Conservation (phyloP, 2,329 filamentous ascomycete genomes). For the Monascus ruber region DNA sequence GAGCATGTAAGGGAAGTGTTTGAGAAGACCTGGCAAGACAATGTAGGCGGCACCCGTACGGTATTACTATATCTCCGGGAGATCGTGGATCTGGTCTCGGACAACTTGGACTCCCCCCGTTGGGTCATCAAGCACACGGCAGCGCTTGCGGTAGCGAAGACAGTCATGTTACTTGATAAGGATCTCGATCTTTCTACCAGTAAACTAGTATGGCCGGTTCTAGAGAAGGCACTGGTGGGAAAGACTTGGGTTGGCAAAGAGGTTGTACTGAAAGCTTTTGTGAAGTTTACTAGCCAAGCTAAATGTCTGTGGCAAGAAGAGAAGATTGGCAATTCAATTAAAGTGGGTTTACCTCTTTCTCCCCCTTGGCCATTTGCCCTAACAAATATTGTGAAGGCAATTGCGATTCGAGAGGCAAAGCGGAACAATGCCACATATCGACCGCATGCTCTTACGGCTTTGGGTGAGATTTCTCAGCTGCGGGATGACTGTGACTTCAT, state of each 20-base stretch:
- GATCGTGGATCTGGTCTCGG: conserved; percentile 57
- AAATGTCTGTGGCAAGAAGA: conserved; percentile 47
- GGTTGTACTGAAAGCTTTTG: conserved; percentile 66
- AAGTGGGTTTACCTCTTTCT: conserved; percentile 37
- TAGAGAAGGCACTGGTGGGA: conserved; percentile 69
- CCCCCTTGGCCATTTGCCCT: neutral
- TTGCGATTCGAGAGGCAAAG: conserved; percentile 76
- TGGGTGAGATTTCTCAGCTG: conserved; percentile 61
- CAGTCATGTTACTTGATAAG: conserved; percentile 51
- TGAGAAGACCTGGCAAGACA: conserved; percentile 75
- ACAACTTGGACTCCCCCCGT: conserved; percentile 63
- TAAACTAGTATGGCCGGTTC: conserved; percentile 62
- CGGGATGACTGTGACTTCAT: conserved; percentile 61
- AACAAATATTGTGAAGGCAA: conserved; percentile 33
- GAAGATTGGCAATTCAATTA: conserved; percentile 55
- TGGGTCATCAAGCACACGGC: conserved; percentile 88
- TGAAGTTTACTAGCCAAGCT: conserved; percentile 60
- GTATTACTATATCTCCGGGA: conserved; percentile 76
- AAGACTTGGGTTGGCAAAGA: conserved; percentile 95
- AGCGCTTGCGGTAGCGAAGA: conserved; percentile 66
- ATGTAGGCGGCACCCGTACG: conserved; percentile 72
- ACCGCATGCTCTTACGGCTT: conserved; percentile 57
- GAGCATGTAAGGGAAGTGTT: conserved; percentile 71
- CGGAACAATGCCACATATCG: conserved; percentile 80
- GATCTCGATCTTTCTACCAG: conserved; percentile 50